These are phyloP conservation scores for Echites panduratus DNA, from an alignment of 257 asterid species.

Conservation along the genomic window DNA sequence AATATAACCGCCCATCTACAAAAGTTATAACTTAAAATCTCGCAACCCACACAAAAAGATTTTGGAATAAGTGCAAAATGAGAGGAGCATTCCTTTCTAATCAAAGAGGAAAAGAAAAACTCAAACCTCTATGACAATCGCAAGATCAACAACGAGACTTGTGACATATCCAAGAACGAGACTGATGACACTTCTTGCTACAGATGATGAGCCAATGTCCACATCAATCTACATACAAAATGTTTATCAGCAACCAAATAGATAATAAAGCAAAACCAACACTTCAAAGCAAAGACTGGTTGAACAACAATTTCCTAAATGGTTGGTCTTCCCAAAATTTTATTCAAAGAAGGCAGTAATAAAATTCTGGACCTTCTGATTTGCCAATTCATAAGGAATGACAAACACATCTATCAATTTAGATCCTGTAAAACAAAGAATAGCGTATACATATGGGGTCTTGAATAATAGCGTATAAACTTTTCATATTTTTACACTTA, in stretches of 20 bases:
- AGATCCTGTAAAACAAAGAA: no score
- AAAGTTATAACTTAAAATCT: not conserved
- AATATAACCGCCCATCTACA: no score
- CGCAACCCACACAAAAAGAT: no score
- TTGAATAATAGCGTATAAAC: not conserved
- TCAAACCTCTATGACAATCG: slow-evolving; percentile 81
- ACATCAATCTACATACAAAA: slow-evolving; percentile 74
- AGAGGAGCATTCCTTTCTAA: not conserved
- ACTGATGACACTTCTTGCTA: slow-evolving; percentile 85
- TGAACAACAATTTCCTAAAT: not conserved
- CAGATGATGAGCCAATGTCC: slow-evolving; percentile 98
- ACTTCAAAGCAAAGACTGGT: not conserved
- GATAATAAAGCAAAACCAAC: not conserved
- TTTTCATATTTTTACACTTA: no score
- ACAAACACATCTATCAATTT: not conserved
- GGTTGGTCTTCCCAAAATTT: not conserved
- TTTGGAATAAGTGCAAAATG: not conserved
- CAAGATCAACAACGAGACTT: slow-evolving; percentile 92
- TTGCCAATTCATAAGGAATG: not conserved
- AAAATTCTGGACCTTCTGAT: no score
- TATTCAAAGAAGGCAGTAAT: no score
- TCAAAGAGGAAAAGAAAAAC: slow-evolving; percentile 1
- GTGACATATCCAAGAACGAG: slow-evolving; percentile 93
- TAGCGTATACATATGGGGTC: not conserved
- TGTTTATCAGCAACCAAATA: not conserved